Percentiles rank a stretch among this genome's conserved stretches.
These are phyloP conservation scores for Picea engelmannii DNA, from an alignment of 83 land plant species.

Conservation along the genomic window DNA sequence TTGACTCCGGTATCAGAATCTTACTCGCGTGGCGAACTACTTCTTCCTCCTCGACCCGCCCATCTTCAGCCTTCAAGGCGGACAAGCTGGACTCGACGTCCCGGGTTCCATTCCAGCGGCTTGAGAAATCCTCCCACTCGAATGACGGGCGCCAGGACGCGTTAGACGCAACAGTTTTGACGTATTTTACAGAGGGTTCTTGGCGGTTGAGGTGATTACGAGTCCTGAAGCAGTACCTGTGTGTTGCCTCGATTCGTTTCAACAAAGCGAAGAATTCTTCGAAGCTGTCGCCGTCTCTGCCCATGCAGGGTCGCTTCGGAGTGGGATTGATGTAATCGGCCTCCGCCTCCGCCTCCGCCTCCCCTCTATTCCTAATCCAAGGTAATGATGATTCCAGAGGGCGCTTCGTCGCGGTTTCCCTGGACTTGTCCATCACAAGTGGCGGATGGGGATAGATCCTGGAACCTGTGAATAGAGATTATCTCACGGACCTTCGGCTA, in stretches of 20 bases:
- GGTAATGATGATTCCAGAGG: too few species aligned
- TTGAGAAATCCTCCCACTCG: neutral
- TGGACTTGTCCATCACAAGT: too few species aligned
- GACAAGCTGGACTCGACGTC: neutral
- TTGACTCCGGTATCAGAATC: too few species aligned
- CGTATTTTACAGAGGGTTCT: neutral
- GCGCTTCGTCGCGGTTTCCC: too few species aligned
- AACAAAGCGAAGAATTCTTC: neutral
- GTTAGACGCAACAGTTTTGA: neutral
- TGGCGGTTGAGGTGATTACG: neutral
- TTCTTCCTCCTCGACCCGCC: too few species aligned
- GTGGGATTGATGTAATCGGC: neutral
- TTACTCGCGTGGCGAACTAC: too few species aligned
- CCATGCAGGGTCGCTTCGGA: neutral
- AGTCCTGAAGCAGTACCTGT: neutral
- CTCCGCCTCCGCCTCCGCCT: too few species aligned
- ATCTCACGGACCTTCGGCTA: too few species aligned
- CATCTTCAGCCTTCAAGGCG: neutral
- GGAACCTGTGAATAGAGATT: too few species aligned
- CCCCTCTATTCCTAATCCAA: neutral
- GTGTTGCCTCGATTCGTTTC: conserved; percentile 6
- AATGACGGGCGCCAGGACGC: neutral
- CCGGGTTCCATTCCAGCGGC: neutral
- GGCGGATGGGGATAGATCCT: too few species aligned
- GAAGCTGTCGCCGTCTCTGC: neutral